Evolutionary conservation across 805 yeast genomes (phyloP), one percentile per base, ranked within the genome.

Genomic region (Phaffomyces antillensis): DNA sequence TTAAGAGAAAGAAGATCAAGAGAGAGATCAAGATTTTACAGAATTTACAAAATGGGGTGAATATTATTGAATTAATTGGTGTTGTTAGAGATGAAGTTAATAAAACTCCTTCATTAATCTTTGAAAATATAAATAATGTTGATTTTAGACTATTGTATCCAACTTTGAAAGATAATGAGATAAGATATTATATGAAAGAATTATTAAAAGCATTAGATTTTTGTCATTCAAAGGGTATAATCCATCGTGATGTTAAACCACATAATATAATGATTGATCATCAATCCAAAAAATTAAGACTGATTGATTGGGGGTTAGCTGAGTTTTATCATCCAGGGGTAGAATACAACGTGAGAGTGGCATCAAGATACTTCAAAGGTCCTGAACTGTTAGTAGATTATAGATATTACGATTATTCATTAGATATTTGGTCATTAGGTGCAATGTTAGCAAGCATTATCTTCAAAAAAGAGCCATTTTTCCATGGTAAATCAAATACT

Each of bases 251-350:
- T 65, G 96, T 88, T 41, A 88, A 88, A 62, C 96, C 96, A 11
- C 96, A 88, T 63, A 88, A 88, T 59, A 87, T 88, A 37, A 88
- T 88, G 96, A 88, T 88, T 54, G 96, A 89, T 65, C 96, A 88
- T 49, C 67, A 71, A 39, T 59, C 65, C 42, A 75, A 73, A 52
- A 67, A 70, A 36, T 67, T 89, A 58, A 75, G 91, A 55, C 75
- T 89, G 45, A 89, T 89, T 52, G 96, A 89, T 67, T 89, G 96
- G 96, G 96, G 96, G 15, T 68, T 89, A 49, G 96, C 96, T 8
- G 96, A 89, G 62, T 89, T 86, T 60, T 89, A 89, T 64, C 96
- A 89, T 60, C 83, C 85, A 3, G 93, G 91, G 6, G 85, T 84
- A 41, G 95, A 87, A 53, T 89, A 86, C 66, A 89, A 89, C 58